phyloP scores from a whole-genome alignment of 2,329 filamentous ascomycete species.

The Arthroderma sp. region DNA sequence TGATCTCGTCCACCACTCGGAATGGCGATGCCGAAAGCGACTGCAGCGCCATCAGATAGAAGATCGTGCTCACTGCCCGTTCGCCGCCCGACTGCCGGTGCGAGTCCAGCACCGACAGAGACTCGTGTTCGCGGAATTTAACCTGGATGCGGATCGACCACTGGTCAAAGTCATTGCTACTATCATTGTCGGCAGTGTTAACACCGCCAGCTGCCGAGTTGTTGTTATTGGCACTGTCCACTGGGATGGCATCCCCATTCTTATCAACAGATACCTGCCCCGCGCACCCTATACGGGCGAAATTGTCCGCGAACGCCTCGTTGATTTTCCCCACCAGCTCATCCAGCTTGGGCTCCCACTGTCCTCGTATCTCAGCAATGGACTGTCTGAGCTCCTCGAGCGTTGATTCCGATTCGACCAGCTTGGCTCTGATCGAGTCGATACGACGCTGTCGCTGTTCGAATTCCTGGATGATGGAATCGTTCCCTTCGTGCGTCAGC shows the following conservation, averaged over 20 bases:
- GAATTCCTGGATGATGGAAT: conserved; percentile 61
- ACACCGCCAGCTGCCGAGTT: conserved; percentile 13
- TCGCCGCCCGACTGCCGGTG: conserved; percentile 95
- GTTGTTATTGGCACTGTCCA: conserved; percentile 2
- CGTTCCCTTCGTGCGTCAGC: conserved; percentile 65
- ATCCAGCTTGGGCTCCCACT: conserved; percentile 79
- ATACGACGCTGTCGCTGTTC: conserved; percentile 61
- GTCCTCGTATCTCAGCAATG: conserved; percentile 52
- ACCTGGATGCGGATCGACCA: conserved; percentile 93
- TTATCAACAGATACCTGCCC: conserved; percentile 84
- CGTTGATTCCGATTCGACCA: conserved; percentile 41
- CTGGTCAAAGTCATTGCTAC: conserved; percentile 73
- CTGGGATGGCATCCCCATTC: conserved; percentile 29
- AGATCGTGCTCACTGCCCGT: conserved; percentile 90
- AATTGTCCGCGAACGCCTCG: conserved; percentile 82
- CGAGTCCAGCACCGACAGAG: conserved; percentile 69
- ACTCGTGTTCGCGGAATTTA: conserved; percentile 80
- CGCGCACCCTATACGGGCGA: conserved; percentile 84
- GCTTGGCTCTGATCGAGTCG: conserved; percentile 46
- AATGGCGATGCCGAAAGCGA: conserved; percentile 88
- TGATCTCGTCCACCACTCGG: conserved; percentile 98
- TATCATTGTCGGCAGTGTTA: conserved; percentile 10
- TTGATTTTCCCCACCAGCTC: conserved; percentile 67
- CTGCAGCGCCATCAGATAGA: conserved; percentile 97
- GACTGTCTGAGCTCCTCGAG: conserved; percentile 43